Conservation (phyloP, 441 rosid species). For the Brassica balearica region DNA sequence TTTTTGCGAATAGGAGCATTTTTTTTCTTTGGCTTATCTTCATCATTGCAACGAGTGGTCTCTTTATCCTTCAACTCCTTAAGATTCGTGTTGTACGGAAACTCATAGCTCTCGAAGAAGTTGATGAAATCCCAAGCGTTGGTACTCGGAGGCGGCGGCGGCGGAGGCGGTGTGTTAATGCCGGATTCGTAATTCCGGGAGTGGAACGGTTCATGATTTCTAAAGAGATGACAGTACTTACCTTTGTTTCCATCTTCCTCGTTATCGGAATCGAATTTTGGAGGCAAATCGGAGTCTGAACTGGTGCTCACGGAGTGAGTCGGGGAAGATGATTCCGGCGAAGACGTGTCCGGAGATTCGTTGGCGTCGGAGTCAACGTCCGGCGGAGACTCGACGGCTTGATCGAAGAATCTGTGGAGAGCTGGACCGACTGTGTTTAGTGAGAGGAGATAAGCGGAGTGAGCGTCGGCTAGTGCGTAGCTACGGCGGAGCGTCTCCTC, state of each 20-base stretch:
- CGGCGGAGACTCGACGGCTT: conserved; percentile 41
- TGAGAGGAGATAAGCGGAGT: conserved; percentile 62
- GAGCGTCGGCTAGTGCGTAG: conserved; percentile 71
- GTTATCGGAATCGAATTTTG: conserved; percentile 52
- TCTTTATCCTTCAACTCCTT: conserved; percentile 42
- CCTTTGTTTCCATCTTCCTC: conserved; percentile 41
- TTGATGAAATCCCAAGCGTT: conserved; percentile 67
- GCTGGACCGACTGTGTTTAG: conserved; percentile 56
- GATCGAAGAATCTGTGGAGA: conserved; percentile 56
- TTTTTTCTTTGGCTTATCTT: conserved; percentile 13
- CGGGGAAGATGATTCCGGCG: conserved; percentile 42
- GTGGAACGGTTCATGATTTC: conserved; percentile 37
- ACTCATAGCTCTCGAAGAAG: conserved; percentile 57
- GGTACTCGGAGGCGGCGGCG: conserved; percentile 60
- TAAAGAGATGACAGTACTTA: background rate
- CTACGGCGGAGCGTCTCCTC: conserved; percentile 74
- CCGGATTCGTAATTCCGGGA: conserved; percentile 30
- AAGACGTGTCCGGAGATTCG: conserved; percentile 25
- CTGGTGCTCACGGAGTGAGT: conserved; percentile 44
- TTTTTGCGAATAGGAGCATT: conserved; percentile 20
- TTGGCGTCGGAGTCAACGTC: conserved; percentile 12
- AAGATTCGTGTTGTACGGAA: conserved; percentile 26
- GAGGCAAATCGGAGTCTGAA: conserved; percentile 53
- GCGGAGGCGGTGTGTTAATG: conserved; percentile 39
- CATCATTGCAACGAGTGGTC: conserved; percentile 20